A percentile compares a stretch with the other conserved stretches of the same genome.
Evolutionary conservation across 2,329 filamentous ascomycete genomes (phyloP).

Genomic region (Rhynchosporium graminicola): DNA sequence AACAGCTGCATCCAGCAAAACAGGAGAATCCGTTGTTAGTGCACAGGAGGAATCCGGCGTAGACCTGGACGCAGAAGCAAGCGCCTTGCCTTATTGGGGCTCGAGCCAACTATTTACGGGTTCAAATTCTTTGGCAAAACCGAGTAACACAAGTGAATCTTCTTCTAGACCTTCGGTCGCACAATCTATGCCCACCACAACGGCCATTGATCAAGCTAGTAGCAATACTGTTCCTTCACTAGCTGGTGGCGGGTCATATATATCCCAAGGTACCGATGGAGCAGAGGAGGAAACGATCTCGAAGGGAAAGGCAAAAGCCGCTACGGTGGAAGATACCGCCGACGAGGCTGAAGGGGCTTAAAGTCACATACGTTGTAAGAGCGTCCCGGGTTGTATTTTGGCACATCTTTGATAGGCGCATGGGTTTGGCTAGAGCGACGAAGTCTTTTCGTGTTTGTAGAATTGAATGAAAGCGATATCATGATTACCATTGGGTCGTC

Average conservation of each 20-base stretch:
- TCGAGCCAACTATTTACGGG: constrained; percentile 34
- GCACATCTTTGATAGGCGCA: constrained; percentile 13
- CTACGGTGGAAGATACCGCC: constrained; percentile 49
- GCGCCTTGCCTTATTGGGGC: constrained; percentile 33
- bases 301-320: constrained; percentile 47
- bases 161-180: constrained; percentile 5
- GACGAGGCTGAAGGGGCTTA: constrained; percentile 42
- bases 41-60: constrained; percentile 22
- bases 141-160: constrained; percentile 3
- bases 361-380: too few species aligned
- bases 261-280: constrained; percentile 15
- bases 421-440: neutral
- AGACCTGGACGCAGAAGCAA: constrained; percentile 12
- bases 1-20: constrained; percentile 24
- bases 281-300: constrained; percentile 25
- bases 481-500: neutral
- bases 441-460: neutral
- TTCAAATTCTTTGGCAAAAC: constrained; percentile 6
- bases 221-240: constrained; percentile 17
- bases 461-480: neutral
- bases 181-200: constrained; percentile 4
- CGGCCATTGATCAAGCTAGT: neutral
- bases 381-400: constrained; percentile 2
- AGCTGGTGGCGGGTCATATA: constrained; percentile 16
- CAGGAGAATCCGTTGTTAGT: constrained; percentile 16